These are phyloP conservation scores for Mytilinidion resinicola DNA, from an alignment of 495 filamentous ascomycete genomes.

Conservation along the genomic window DNA sequence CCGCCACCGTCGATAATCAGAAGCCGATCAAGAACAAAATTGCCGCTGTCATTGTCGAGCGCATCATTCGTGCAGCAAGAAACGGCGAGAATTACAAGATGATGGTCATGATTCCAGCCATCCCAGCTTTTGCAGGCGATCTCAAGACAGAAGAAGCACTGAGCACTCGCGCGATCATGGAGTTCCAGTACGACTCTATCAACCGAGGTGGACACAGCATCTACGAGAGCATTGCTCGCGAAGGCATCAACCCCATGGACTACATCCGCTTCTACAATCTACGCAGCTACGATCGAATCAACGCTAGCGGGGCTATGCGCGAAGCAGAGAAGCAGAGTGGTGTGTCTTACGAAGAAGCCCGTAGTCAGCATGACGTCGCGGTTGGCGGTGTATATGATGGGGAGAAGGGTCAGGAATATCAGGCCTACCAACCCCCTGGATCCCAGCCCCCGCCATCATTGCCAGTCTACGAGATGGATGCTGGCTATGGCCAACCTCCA, in stretches of 20 bases:
- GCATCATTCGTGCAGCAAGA: slow-evolving; percentile 71
- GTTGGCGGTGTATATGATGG: slow-evolving; percentile 16
- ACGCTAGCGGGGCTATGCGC: slow-evolving; percentile 58
- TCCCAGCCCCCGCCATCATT: slow-evolving; percentile 2
- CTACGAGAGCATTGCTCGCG: slow-evolving; percentile 66
- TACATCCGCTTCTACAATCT: slow-evolving; percentile 97
- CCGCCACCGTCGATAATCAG: slow-evolving; percentile 69
- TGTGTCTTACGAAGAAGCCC: slow-evolving; percentile 66
- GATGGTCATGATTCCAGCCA: slow-evolving; percentile 77
- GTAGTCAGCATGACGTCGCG: slow-evolving; percentile 57
- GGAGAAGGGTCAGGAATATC: not conserved
- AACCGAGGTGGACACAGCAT: slow-evolving; percentile 84
- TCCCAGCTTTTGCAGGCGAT: slow-evolving; percentile 89
- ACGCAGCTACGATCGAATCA: slow-evolving; percentile 87
- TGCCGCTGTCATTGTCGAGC: slow-evolving; percentile 79
- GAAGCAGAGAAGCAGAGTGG: slow-evolving; percentile 60
- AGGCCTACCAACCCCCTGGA: slow-evolving; percentile 16
- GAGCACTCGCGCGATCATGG: slow-evolving; percentile 91
- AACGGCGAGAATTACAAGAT: slow-evolving; percentile 73
- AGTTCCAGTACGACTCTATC: slow-evolving; percentile 87
- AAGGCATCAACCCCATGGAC: slow-evolving; percentile 64
- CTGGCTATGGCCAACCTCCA: slow-evolving; percentile 13
- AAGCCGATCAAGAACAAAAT: slow-evolving; percentile 81
- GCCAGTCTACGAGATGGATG: slow-evolving; percentile 21
- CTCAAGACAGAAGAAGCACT: slow-evolving; percentile 70